These are phyloP conservation scores for Canna indica DNA, from an alignment of 176 grass and related monocot species.

Conservation along the genomic window DNA sequence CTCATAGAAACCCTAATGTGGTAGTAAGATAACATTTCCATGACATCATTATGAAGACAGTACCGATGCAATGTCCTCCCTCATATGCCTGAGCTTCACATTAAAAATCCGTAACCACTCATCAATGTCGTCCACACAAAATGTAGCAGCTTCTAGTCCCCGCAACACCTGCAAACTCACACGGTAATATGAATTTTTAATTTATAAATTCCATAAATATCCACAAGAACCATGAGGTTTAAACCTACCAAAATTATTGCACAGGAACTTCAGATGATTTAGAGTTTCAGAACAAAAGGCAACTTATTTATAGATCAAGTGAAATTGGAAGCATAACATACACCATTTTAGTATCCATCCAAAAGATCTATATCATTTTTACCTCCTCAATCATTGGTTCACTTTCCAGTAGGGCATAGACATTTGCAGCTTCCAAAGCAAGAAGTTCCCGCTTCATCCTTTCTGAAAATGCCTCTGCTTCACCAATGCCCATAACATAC, in stretches of 20 bases:
- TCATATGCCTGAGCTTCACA: slow-evolving; percentile 94
- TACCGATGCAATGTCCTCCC: slow-evolving; percentile 99
- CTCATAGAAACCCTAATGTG: neutral
- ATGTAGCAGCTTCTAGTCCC: slow-evolving; percentile 65
- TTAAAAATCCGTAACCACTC: slow-evolving; percentile 94
- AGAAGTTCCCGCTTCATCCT: slow-evolving; percentile 94
- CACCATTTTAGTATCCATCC: neutral
- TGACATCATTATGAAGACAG: slow-evolving; percentile 10
- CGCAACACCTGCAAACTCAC: slow-evolving; percentile 72
- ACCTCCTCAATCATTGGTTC: slow-evolving; percentile 92
- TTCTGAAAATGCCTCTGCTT: slow-evolving; percentile 95
- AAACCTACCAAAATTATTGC: neutral
- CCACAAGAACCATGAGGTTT: slow-evolving; percentile 5
- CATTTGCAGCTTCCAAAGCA: slow-evolving; percentile 90
- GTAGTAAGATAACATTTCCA: neutral
- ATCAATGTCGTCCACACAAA: slow-evolving; percentile 87
- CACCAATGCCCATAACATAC: slow-evolving; percentile 99
- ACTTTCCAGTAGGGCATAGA: slow-evolving; percentile 83
- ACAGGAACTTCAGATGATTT: neutral
- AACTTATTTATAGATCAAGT: neutral
- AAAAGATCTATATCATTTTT: slow-evolving; percentile 21
- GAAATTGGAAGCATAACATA: neutral
- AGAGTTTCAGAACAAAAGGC: neutral
- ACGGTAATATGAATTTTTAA: slow-evolving; percentile 13
- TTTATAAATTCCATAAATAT: slow-evolving; percentile 15